Evolutionary conservation across 2,329 filamentous ascomycete genomes (phyloP), one percentile per base, ranked within the genome.

Genomic region (Xylariomycetidae sp.): DNA sequence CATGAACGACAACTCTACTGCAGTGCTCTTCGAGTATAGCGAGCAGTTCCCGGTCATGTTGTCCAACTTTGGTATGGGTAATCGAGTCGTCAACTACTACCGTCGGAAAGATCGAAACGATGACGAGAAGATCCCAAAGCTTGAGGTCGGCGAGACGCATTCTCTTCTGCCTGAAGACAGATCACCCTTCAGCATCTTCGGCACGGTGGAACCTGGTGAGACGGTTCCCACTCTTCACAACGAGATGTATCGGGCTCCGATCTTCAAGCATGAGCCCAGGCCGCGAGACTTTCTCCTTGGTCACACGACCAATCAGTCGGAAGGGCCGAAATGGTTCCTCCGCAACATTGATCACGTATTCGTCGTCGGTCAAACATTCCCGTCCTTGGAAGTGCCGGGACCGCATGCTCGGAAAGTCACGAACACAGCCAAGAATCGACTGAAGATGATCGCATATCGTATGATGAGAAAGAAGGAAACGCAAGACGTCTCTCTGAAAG

Each of bases 41-140:
- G 92, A 98, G 60, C 88, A 95, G 52, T 82, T 87, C 42, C 92
- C 92, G 1, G 84, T 82, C 8, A 87, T 94, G 39, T 67, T 98
- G 41, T 95, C 90, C 26, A 95, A 94, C 54, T 95, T 95, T 52
- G 92, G 90, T 45, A 98, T 98, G 92, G 89, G 89, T 32, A 94
- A 83, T 57, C 84, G 88, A 33, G 75, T 98, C 38, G 87, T 96
- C 67, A 96, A 98, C 59, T 98, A 96, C 60, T 95, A 95, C 56
- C 84, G 87, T 24, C 79, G 89, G 38, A 87, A 87, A 51, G 84
- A 87, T 54, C 76, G 75, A 25, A 68, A 72, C 25, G 74, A 73
- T 20, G 85, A 93, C 28, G 85, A 92, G 40, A 76, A 79, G 30
- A 72, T 85, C 1, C 84, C 86, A 1, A 93, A 88, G 65, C 69